Conservation (phyloP, 2,329 filamentous ascomycete species). For the Cryphonectria carpinicola region DNA sequence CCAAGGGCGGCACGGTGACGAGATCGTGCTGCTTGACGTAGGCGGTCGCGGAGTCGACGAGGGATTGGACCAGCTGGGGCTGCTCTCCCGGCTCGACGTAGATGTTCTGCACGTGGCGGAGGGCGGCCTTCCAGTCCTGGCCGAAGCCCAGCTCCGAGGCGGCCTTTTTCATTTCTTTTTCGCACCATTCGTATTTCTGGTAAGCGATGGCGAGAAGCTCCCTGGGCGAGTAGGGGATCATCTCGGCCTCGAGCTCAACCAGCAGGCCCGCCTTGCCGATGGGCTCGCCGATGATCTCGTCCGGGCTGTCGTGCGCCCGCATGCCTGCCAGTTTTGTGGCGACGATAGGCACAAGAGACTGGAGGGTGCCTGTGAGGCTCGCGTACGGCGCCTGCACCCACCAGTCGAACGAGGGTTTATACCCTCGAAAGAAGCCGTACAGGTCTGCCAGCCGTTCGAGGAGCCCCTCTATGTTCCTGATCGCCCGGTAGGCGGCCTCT, state of each 20-base stretch:
- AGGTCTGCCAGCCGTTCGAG: constrained; percentile 49
- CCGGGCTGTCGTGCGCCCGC: constrained; percentile 40
- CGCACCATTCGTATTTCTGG: constrained; percentile 59
- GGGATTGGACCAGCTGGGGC: constrained; percentile 53
- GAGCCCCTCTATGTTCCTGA: constrained; percentile 46
- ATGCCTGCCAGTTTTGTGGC: constrained; percentile 50
- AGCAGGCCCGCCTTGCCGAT: constrained; percentile 57
- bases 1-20: constrained; percentile 58
- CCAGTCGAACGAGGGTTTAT: constrained; percentile 61
- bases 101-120: constrained; percentile 59
- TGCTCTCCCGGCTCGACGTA: constrained; percentile 59
- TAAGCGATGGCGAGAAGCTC: constrained; percentile 57
- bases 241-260: constrained; percentile 57
- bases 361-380: constrained; percentile 43
- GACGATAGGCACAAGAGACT: constrained; percentile 43
- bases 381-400: constrained; percentile 55
- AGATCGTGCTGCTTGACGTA: constrained; percentile 59
- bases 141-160: constrained; percentile 52
- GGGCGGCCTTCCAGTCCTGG: constrained; percentile 54
- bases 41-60: constrained; percentile 54
- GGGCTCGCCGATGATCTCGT: constrained; percentile 60
- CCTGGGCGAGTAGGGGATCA: constrained; percentile 62
- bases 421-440: constrained; percentile 55
- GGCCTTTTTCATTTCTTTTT: constrained; percentile 56
- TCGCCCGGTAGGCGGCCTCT: constrained; percentile 51